Percentiles rank a stretch among this genome's conserved stretches.
phyloP scores from a whole-genome alignment of 257 asterid species.

The Mitragyna speciosa region DNA sequence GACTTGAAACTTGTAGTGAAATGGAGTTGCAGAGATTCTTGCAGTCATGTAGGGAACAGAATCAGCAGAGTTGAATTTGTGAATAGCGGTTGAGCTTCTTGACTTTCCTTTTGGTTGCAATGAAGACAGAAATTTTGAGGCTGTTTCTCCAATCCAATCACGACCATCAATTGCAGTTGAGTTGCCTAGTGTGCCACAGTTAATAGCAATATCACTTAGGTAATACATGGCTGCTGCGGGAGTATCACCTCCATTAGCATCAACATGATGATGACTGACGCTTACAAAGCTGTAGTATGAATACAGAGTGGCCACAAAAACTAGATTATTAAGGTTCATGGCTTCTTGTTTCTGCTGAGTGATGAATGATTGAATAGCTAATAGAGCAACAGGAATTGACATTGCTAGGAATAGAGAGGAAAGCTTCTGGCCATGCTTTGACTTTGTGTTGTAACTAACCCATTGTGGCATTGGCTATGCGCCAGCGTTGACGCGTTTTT shows the following conservation, averaged over 20 bases:
- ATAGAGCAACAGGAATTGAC: too few relatives aligned
- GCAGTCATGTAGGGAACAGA: constrained; percentile 16
- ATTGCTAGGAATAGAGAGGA: neutral
- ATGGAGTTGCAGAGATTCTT: constrained; percentile 13
- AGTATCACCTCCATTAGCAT: neutral
- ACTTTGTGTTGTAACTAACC: too few relatives aligned
- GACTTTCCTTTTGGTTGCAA: constrained; percentile 2
- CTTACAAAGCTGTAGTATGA: neutral
- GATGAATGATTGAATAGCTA: too few relatives aligned
- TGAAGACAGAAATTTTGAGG: neutral
- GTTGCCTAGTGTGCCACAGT: constrained; percentile 11
- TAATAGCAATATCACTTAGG: constrained; percentile 8
- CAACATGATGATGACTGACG: neutral
- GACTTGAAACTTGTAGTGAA: constrained; percentile 10
- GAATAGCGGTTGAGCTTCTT: neutral
- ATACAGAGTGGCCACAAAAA: neutral
- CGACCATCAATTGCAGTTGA: constrained; percentile 24
- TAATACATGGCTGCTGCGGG: neutral
- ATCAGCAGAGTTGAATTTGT: neutral
- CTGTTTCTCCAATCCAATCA: constrained; percentile 20
- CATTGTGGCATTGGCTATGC: too few relatives aligned
- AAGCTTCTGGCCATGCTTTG: neutral
- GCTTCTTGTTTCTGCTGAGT: neutral
- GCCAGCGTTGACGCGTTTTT: too few relatives aligned
- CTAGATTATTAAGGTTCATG: neutral